Evolutionary conservation across 2,329 filamentous ascomycete genomes (phyloP).

Genomic region (Bipolaris sorokiniana): DNA sequence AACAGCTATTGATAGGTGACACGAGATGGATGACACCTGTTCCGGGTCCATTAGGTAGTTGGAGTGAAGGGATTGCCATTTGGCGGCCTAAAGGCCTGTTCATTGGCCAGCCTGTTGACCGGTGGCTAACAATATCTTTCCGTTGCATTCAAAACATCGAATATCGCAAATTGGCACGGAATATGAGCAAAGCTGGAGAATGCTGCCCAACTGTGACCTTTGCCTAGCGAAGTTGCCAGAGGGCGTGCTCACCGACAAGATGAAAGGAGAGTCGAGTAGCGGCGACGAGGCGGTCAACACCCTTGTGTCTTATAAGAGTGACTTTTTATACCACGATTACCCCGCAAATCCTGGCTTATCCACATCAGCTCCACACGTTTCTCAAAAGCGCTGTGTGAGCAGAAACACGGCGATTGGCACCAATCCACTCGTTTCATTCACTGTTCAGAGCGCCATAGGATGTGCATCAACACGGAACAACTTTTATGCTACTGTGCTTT

Average conservation of each 20-base stretch:
- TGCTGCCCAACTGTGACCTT: background rate
- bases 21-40: constrained; percentile 12
- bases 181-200: background rate
- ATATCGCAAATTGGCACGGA: constrained; percentile 3
- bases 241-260: background rate
- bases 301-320: background rate
- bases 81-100: constrained; percentile 7
- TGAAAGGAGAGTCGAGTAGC: background rate
- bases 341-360: background rate
- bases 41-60: constrained; percentile 6
- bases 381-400: too few relatives aligned
- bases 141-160: background rate
- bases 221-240: background rate
- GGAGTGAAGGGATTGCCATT: constrained; percentile 10
- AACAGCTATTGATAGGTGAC: constrained; percentile 9
- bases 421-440: too few relatives aligned
- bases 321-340: background rate
- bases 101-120: constrained; percentile 21
- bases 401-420: too few relatives aligned
- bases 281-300: background rate
- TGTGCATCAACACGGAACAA: too few relatives aligned
- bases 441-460: too few relatives aligned
- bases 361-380: too few relatives aligned
- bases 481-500: too few relatives aligned
- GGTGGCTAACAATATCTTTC: constrained; percentile 6